Base-by-base conservation (phyloP, 306 rosid genomes). In the Malus asiatica region DNA sequence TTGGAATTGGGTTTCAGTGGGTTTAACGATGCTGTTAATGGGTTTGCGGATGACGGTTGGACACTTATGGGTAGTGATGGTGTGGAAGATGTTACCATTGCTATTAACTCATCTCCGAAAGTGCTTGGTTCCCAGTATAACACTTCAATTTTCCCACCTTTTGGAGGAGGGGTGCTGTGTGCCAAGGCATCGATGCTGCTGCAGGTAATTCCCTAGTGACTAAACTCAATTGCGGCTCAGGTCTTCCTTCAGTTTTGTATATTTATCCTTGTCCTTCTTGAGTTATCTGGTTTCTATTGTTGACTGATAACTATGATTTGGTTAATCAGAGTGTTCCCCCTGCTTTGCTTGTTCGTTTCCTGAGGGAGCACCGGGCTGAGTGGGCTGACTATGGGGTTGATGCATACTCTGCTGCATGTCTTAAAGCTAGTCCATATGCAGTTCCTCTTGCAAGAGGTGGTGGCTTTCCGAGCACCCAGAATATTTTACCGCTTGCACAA, bases 311-410 rank as follows among this genome's bases (percentile, higher is more conserved):
- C 23, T 32, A 52, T 35, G 29, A 35, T 76, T 44, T 19, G 22
- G 42, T 10, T 45, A 11, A 30, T 42, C 87, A 95, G 99, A 84
- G 91, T 84, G 99, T 95, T 66, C 99, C 99, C 33, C 99, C 99
- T 70, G 98, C 99, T 53, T 79, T 95, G 84, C 97, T 95, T 73
- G 97, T 95, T 79, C 98, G 96, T 4, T 95, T 92, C 79, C 78
- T 95, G 86, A 90, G 99, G 86, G 99, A 95, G 88, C 99, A 95
- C 78, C 91, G 99, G 1, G 90, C 99, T 0, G 99, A 95, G 65
- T 95, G 99, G 99, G 98, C 99, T 20, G 99, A 95, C 82, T 89
- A 89, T 75, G 97, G 97, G 13, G 97, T 95, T 52, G 99, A 95
- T 86, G 96, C 97, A 1, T 95, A 92, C 85, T 92, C 98, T 71